A percentile compares a stretch with the other conserved stretches of the same genome.
These are phyloP conservation scores for Penicillium concentricum DNA, from an alignment of 2,329 filamentous ascomycete species.

Conservation along the genomic window DNA sequence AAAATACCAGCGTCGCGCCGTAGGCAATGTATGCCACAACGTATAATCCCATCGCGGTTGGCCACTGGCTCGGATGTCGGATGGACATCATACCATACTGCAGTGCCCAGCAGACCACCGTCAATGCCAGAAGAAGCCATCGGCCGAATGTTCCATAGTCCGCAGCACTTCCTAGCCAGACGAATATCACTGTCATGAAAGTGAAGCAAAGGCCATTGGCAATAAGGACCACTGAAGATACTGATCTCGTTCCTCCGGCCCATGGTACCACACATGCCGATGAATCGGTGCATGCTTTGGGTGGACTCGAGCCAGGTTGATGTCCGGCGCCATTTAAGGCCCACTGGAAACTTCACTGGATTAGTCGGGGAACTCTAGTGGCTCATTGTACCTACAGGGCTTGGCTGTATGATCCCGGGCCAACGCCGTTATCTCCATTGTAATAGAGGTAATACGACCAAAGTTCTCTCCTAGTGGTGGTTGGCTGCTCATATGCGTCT, in stretches of 20 bases:
- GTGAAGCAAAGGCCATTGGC: constrained; percentile 45
- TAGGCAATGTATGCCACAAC: constrained; percentile 43
- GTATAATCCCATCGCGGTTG: constrained; percentile 42
- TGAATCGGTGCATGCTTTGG: constrained; percentile 30
- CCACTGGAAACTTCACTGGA: constrained; percentile 38
- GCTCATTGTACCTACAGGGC: constrained; percentile 29
- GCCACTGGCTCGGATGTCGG: constrained; percentile 40
- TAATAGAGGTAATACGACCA: constrained; percentile 49
- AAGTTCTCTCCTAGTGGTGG: constrained; percentile 42
- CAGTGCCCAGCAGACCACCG: constrained; percentile 42
- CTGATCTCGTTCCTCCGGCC: constrained; percentile 38
- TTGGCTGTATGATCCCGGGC: constrained; percentile 43
- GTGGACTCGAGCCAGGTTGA: constrained; percentile 38
- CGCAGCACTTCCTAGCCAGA: constrained; percentile 43
- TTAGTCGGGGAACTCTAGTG: neutral
- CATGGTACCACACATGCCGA: constrained; percentile 43
- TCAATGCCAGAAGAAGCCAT: constrained; percentile 43
- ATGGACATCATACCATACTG: constrained; percentile 45
- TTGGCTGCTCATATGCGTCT: constrained; percentile 38
- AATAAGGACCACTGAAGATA: constrained; percentile 42
- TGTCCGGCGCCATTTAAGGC: constrained; percentile 39
- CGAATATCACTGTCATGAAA: constrained; percentile 45
- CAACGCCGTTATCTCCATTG: constrained; percentile 47
- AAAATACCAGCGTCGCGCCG: constrained; percentile 44
- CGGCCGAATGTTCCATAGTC: constrained; percentile 45